Percentiles rank a stretch among this genome's conserved stretches.
Conservation (phyloP, 2,329 filamentous ascomycete genomes). For the Trichoderma lentiforme region DNA sequence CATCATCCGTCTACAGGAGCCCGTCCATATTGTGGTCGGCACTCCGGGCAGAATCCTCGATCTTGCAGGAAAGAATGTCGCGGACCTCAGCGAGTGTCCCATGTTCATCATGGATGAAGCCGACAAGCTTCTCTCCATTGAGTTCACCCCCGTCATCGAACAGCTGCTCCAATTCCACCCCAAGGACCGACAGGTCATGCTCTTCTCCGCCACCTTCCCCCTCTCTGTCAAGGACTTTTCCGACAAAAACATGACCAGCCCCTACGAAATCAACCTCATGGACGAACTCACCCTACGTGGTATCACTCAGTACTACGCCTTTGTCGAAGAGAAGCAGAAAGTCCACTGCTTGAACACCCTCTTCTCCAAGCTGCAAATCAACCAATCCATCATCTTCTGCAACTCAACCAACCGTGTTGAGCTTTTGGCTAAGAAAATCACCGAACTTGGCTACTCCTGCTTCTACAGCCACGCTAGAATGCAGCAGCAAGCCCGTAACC, state of each 20-base stretch:
- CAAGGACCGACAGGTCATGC: constrained; percentile 97
- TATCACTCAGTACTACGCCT: constrained; percentile 99
- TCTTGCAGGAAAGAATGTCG: constrained; percentile 91
- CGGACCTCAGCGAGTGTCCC: constrained; percentile 90
- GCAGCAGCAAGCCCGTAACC: constrained; percentile 94
- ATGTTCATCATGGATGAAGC: constrained; percentile 99
- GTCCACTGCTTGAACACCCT: constrained; percentile 98
- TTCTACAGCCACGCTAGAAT: constrained; percentile 99
- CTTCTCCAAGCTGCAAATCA: constrained; percentile 98
- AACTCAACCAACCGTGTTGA: constrained; percentile 99
- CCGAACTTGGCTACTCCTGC: constrained; percentile 96
- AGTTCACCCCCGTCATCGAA: constrained; percentile 97
- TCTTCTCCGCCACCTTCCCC: constrained; percentile 97
- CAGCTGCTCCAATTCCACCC: constrained; percentile 93
- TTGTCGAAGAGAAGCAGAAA: constrained; percentile 98
- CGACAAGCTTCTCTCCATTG: constrained; percentile 92
- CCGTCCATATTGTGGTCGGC: constrained; percentile 96
- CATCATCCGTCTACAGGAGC: constrained; percentile 88
- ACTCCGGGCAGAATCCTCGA: constrained; percentile 96
- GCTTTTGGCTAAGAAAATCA: constrained; percentile 97
- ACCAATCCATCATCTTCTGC: constrained; percentile 99
- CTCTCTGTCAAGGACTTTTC: constrained; percentile 96
- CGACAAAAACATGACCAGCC: constrained; percentile 94
- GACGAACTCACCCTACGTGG: constrained; percentile 96
- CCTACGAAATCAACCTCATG: constrained; percentile 99